A percentile compares a stretch with the other conserved stretches of the same genome.
These are phyloP conservation scores for Sarocladium brachiariae DNA, from an alignment of 2,329 filamentous ascomycete species.

Conservation along the genomic window DNA sequence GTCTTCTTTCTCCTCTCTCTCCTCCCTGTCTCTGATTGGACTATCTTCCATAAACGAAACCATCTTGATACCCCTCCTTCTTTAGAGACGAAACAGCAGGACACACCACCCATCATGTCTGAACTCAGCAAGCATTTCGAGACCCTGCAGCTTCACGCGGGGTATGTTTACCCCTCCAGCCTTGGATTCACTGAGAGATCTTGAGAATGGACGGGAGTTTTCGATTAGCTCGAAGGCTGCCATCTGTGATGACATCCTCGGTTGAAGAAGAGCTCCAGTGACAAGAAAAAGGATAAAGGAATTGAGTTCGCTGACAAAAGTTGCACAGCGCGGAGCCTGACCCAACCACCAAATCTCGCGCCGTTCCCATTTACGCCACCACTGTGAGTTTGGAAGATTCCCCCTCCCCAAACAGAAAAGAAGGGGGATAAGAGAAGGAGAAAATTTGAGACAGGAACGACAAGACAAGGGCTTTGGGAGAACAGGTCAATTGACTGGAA, in stretches of 20 bases:
- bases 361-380: constrained; percentile 92
- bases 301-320: constrained; percentile 13
- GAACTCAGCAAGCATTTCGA: constrained; percentile 62
- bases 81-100: too few relatives aligned
- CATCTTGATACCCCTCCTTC: too few relatives aligned
- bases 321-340: constrained; percentile 67
- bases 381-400: constrained; percentile 38
- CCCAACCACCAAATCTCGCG: constrained; percentile 73
- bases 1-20: not conserved
- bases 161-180: too few relatives aligned
- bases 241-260: too few relatives aligned
- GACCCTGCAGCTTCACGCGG: constrained; percentile 80
- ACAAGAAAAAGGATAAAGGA: too few relatives aligned
- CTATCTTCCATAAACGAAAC: not conserved
- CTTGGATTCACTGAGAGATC: too few relatives aligned
- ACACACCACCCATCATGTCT: constrained; percentile 27
- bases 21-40: not conserved
- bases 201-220: too few relatives aligned
- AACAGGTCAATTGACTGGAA: constrained; percentile 14
- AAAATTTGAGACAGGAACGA: not conserved
- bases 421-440: not conserved
- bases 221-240: too few relatives aligned
- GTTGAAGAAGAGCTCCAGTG: too few relatives aligned
- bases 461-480: too few relatives aligned
- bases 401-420: not conserved